Conservation (phyloP, 495 filamentous ascomycete species). For the Beverwykella pulmonaria region DNA sequence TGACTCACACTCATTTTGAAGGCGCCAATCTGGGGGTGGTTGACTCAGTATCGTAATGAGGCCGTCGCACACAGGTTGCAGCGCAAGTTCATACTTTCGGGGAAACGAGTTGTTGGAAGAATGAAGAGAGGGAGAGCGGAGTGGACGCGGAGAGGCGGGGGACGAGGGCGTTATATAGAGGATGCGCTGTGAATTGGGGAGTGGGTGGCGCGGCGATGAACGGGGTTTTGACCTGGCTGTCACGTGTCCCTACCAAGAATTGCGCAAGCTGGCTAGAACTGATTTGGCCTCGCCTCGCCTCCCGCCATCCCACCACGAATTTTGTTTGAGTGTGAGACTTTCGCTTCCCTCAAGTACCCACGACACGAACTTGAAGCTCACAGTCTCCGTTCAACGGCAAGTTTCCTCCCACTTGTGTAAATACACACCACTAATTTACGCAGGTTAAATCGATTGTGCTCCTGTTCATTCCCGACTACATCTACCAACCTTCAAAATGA, state of each 20-base stretch:
- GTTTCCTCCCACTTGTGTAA: background rate
- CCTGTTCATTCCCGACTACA: constrained; percentile 60
- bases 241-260: background rate
- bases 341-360: constrained; percentile 29
- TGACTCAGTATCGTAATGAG: constrained; percentile 33
- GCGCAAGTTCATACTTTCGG: constrained; percentile 4
- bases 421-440: background rate
- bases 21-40: constrained; percentile 9
- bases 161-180: constrained; percentile 9
- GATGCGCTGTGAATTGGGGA: background rate
- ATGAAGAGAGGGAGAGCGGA: background rate
- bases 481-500: constrained; percentile 72
- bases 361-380: constrained; percentile 68
- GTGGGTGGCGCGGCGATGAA: constrained; percentile 1
- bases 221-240: too few species aligned
- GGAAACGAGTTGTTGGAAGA: background rate
- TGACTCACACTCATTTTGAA: constrained; percentile 35
- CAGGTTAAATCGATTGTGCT: constrained; percentile 92
- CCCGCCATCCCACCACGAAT: background rate
- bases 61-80: constrained; percentile 24
- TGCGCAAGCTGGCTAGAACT: background rate
- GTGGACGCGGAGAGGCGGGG: background rate
- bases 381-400: constrained; percentile 78
- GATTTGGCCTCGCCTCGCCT: background rate
- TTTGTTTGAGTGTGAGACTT: too few species aligned